Evolutionary conservation across 352 stramenopile species (phyloP).

Genomic region (Pythium phragmitis): DNA sequence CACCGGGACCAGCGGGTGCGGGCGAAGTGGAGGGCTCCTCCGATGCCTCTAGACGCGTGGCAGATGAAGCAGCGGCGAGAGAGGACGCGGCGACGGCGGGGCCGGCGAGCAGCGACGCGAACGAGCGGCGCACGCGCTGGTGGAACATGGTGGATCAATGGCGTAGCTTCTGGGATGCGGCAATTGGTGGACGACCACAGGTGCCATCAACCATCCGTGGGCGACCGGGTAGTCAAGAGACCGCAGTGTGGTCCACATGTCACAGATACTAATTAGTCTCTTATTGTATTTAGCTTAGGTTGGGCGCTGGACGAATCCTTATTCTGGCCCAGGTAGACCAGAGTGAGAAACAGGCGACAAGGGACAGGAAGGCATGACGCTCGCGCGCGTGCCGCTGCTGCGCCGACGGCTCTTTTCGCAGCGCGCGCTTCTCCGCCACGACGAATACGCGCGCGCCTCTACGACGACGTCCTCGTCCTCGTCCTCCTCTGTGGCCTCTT

Average conservation of each 20-base stretch:
- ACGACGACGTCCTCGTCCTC: constrained; percentile 8
- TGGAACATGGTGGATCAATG: constrained; percentile 18
- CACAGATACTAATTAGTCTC: not conserved
- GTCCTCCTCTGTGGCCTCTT: constrained; percentile 31
- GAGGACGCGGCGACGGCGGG: constrained; percentile 19
- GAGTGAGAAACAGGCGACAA: not conserved
- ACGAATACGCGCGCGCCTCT: constrained; percentile 34
- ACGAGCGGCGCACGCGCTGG: constrained; percentile 19
- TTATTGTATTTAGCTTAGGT: not conserved
- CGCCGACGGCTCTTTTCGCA: constrained; percentile 56
- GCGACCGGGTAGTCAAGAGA: constrained; percentile 11
- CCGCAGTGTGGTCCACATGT: constrained; percentile 8
- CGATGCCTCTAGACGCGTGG: constrained; percentile 11
- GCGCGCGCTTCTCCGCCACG: constrained; percentile 47
- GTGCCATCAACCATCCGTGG: not conserved
- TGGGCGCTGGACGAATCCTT: not conserved
- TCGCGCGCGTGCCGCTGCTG: constrained; percentile 16
- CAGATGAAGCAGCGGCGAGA: constrained; percentile 10
- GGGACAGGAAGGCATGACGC: constrained; percentile 1
- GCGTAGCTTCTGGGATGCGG: constrained; percentile 3
- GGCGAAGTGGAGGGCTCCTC: not conserved
- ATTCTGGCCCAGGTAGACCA: not conserved
- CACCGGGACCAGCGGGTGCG: constrained; percentile 2
- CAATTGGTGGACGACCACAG: not conserved
- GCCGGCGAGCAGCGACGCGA: constrained; percentile 18